Evolutionary conservation across 257 asterid species (phyloP).

Genomic region (Solanum verrucosum): DNA sequence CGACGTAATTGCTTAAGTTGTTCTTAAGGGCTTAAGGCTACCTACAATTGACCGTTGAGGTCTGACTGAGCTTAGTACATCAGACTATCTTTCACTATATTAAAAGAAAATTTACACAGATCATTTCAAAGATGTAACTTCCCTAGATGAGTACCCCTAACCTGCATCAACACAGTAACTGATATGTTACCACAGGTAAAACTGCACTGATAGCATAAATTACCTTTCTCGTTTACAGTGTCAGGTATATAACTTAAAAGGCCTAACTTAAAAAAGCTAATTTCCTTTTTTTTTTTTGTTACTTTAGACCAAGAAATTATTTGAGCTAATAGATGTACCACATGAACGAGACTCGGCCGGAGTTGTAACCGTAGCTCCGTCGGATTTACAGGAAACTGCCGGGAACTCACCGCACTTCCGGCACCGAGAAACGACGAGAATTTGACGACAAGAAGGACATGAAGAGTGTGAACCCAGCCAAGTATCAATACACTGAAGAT

Average conservation of each 20-base stretch:
- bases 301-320: neutral
- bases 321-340: neutral
- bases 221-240: neutral
- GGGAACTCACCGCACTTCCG: constrained; percentile 18
- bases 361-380: neutral
- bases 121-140: neutral
- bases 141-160: neutral
- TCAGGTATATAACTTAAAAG: neutral
- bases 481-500: constrained; percentile 23
- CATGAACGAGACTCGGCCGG: neutral
- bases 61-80: neutral
- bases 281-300: neutral
- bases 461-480: constrained; percentile 36
- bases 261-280: no score
- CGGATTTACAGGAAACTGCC: neutral
- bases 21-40: neutral
- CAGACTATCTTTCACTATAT: neutral
- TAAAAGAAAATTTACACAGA: neutral
- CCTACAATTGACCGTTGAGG: neutral
- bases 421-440: constrained; percentile 12
- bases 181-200: neutral
- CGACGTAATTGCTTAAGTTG: neutral
- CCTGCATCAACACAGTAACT: neutral
- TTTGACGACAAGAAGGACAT: constrained; percentile 34
- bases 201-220: neutral